Base-by-base conservation (phyloP, 345 rosid species). In the Cochlearia excelsa region DNA sequence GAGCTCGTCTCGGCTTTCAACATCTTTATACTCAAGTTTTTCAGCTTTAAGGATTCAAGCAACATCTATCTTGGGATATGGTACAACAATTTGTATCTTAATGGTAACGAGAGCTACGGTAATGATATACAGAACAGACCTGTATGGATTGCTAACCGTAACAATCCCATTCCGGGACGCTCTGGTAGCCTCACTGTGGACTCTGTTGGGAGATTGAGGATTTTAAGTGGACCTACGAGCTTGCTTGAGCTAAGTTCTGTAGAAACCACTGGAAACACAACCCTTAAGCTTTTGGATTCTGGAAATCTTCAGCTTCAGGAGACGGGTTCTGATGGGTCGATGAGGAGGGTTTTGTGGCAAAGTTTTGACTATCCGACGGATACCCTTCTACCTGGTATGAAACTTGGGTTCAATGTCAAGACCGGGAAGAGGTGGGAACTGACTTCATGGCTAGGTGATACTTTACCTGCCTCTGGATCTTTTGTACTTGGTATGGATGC, bases 331-430 rank as follows among this genome's bases (percentile, higher is more conserved):
- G 48, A 75, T 63, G 76, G 78, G 28, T 69, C 76, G 30, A 3
- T 35, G 26, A 60, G 9, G 46, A 51, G 39, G 33, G 2, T 54
- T 60, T 9, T 78, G 28, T 76, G 80, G 80, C 56, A 79, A 45
- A 79, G 76, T 48, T 79, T 79, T 43, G 82, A 79, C 50, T 64
- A 70, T 49, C 82, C 80, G 7, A 79, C 78, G 0, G 72, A 79
- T 33, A 79, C 78, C 3, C 53, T 70, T 52, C 50, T 68, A 1
- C 80, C 83, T 8, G 80, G 80, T 27, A 79, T 76, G 80, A 80
- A 80, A 65, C 38, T 80, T 0, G 84, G 84, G 47, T 67, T 67
- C n/a, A 63, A 67, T 37, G 54, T 48, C n/a, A 50, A 57, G 63
- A 80, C 66, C 0, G 75, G 73, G 41, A 66, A 59, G 6, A 42